Evolutionary conservation across 2,329 filamentous ascomycete species (phyloP).

Genomic region (Metarhizium album): DNA sequence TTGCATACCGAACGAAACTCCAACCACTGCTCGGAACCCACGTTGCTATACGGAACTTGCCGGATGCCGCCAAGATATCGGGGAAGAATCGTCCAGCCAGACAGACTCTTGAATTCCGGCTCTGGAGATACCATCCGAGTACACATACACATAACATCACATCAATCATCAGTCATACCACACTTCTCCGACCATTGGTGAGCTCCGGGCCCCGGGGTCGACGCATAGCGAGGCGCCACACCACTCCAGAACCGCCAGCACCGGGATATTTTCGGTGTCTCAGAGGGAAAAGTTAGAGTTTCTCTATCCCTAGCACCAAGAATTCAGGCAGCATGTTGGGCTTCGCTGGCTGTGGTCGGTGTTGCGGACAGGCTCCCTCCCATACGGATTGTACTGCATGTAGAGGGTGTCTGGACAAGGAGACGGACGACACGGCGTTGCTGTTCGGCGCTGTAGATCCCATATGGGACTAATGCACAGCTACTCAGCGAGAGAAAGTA

Average conservation of each 20-base stretch:
- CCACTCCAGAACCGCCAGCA: not conserved
- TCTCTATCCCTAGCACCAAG: not conserved
- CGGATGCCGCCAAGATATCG: not conserved
- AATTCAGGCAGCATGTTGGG: not conserved
- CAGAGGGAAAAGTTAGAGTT: not conserved
- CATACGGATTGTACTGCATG: not conserved
- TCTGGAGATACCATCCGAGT: not conserved
- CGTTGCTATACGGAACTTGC: not conserved
- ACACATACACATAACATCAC: not conserved
- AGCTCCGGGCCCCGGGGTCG: not conserved
- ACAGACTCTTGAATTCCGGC: not conserved
- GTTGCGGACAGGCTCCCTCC: not conserved
- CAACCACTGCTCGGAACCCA: not conserved
- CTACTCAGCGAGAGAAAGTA: not conserved
- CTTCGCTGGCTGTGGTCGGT: not conserved
- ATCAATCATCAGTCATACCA: not conserved
- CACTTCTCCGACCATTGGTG: not conserved
- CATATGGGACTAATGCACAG: too few relatives aligned
- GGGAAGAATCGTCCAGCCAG: not conserved
- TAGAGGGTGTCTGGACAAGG: not conserved
- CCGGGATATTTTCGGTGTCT: not conserved
- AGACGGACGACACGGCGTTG: not conserved
- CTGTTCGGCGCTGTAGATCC: not conserved
- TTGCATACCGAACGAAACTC: not conserved
- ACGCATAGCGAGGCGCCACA: conserved; percentile 3